phyloP scores from a whole-genome alignment of 208 protist genomes.

The Porcisia deanei region DNA sequence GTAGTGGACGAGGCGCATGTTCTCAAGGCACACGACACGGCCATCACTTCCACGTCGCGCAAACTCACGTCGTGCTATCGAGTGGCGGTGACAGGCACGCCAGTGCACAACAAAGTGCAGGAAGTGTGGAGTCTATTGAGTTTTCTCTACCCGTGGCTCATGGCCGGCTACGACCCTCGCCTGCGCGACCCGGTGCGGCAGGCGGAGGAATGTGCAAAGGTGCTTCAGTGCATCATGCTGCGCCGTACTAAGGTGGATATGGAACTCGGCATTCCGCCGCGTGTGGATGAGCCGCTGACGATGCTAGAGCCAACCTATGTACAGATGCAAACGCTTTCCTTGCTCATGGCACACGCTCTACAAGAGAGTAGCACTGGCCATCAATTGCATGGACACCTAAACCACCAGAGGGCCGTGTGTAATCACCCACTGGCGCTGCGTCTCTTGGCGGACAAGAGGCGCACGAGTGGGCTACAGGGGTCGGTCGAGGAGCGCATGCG shows the following conservation, averaged over 20 bases:
- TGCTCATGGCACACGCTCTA: constrained; percentile 55
- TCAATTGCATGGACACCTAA: constrained; percentile 56
- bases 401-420: constrained; percentile 82
- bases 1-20: constrained; percentile 98
- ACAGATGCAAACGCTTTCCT: constrained; percentile 78
- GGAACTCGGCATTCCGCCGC: constrained; percentile 96
- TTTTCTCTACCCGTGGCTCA: constrained; percentile 93
- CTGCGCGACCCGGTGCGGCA: constrained; percentile 43
- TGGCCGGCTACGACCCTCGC: constrained; percentile 55
- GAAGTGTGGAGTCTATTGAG: constrained; percentile 97
- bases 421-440: constrained; percentile 83
- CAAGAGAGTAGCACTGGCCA: constrained; percentile 33
- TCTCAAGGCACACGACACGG: constrained; percentile 86
- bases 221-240: constrained; percentile 93
- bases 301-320: constrained; percentile 71
- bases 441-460: constrained; percentile 54
- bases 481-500: constrained; percentile 46
- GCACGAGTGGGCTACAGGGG: constrained; percentile 17
- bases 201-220: constrained; percentile 60
- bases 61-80: constrained; percentile 82
- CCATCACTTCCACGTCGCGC: constrained; percentile 56
- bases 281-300: constrained; percentile 86
- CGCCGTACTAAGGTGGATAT: constrained; percentile 97
- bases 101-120: constrained; percentile 96
- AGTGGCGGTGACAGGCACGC: constrained; percentile 94